Evolutionary conservation across 108 stramenopile genomes (phyloP).

Genomic region (Cyclotella choctawhatcheeana): DNA sequence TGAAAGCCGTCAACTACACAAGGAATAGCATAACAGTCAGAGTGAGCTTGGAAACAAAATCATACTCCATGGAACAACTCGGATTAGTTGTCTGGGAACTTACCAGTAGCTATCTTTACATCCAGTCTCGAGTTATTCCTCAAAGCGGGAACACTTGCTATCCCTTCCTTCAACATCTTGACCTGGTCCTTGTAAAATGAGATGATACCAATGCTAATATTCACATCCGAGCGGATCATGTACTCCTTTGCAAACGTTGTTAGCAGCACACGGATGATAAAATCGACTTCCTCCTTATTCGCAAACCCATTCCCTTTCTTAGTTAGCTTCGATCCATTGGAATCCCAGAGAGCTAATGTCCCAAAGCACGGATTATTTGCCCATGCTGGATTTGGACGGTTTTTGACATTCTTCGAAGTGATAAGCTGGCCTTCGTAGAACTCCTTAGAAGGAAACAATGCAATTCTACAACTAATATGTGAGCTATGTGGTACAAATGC

Average conservation of each 20-base stretch:
- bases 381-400: slow-evolving; percentile 38
- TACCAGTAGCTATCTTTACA: slow-evolving; percentile 52
- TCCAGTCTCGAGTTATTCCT: slow-evolving; percentile 25
- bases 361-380: slow-evolving; percentile 38
- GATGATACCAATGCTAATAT: slow-evolving; percentile 53
- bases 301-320: slow-evolving; percentile 32
- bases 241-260: slow-evolving; percentile 29
- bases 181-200: slow-evolving; percentile 68
- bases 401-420: slow-evolving; percentile 35
- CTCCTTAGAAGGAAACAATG: slow-evolving; percentile 59
- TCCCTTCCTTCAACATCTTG: slow-evolving; percentile 27
- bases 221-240: slow-evolving; percentile 5
- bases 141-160: slow-evolving; percentile 17
- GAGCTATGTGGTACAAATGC: too few species aligned
- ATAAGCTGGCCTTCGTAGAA: slow-evolving; percentile 63
- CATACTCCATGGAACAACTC: too few species aligned
- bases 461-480: too few species aligned
- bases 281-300: slow-evolving; percentile 54
- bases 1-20: slow-evolving; percentile 61
- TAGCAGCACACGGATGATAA: slow-evolving; percentile 43
- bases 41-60: too few species aligned
- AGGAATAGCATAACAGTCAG: too few species aligned
- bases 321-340: slow-evolving; percentile 20
- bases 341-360: slow-evolving; percentile 47
- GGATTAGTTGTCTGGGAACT: too few species aligned